A percentile compares a stretch with the other conserved stretches of the same genome.
Evolutionary conservation across 2,329 filamentous ascomycete species (phyloP).

Genomic region (Magnaporthiopsis rhizophila): DNA sequence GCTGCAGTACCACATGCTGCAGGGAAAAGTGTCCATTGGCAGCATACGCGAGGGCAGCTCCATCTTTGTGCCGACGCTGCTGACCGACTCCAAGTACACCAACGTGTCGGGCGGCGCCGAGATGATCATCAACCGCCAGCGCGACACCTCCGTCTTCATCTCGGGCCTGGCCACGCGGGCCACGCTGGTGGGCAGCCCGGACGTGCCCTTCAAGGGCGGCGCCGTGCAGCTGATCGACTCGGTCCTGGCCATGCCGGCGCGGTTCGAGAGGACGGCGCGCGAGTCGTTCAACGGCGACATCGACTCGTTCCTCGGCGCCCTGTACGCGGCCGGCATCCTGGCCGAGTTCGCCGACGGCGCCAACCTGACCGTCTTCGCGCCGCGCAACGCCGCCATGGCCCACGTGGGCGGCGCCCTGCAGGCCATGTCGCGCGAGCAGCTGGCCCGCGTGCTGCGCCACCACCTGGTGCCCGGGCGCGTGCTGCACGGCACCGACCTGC

Average conservation of each 20-base stretch:
- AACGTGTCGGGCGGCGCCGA: slow-evolving; percentile 43
- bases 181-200: slow-evolving; percentile 28
- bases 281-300: slow-evolving; percentile 27
- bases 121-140: slow-evolving; percentile 36
- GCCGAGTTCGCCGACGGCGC: slow-evolving; percentile 32
- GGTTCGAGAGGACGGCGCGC: slow-evolving; percentile 26
- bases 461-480: slow-evolving; percentile 46
- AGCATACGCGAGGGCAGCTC: slow-evolving; percentile 28
- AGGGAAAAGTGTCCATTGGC: slow-evolving; percentile 35
- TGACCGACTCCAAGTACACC: slow-evolving; percentile 32
- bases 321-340: slow-evolving; percentile 27
- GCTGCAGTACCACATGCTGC: slow-evolving; percentile 55
- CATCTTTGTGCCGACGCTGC: slow-evolving; percentile 33
- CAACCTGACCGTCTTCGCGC: slow-evolving; percentile 48
- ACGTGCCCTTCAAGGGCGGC: slow-evolving; percentile 41
- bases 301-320: slow-evolving; percentile 31
- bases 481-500: slow-evolving; percentile 38
- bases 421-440: slow-evolving; percentile 29
- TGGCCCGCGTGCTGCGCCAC: slow-evolving; percentile 41
- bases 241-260: slow-evolving; percentile 38
- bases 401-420: slow-evolving; percentile 34
- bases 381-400: slow-evolving; percentile 42
- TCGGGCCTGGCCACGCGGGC: slow-evolving; percentile 33
- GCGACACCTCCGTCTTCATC: slow-evolving; percentile 29
- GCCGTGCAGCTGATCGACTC: slow-evolving; percentile 45